Evolutionary conservation across 805 yeast genomes (phyloP), one percentile per base, ranked within the genome.

Genomic region (Jamesozyma hellenica): DNA sequence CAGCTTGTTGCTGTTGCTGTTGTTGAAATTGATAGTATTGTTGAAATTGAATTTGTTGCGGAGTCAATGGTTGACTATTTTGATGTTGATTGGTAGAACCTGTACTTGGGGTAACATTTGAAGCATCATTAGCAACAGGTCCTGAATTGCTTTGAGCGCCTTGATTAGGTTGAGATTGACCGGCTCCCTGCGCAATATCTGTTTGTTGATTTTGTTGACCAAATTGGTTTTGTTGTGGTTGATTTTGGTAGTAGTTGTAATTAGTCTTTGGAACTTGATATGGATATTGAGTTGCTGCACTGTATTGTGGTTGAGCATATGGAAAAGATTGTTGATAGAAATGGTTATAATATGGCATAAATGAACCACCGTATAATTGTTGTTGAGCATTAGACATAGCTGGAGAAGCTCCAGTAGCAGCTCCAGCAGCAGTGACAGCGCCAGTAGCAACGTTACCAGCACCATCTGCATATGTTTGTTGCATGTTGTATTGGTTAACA

Each of bases 311-410:
- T 45, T 59, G 63, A 31, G 53, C 63, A 38, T 58, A 58, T 40
- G 62, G 62, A 57, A 60, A 55, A 13, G 58, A 52, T 46, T 60
- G 62, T 43, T 57, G 62, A 48, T 60, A 58, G 45, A 55, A 58
- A 41, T 56, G 61, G 30, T 53, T 57, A 38, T 59, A 57, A 40
- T 58, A 56, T 40, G 64, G 64, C 61, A 57, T 56, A 43, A 57
- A 58, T 7, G 58, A 51, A 14, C 56, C 58, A 29, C 60, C 60
- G 32, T 58, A 56, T 32, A 53, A 53, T 43, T 51, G 60, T 36
- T 56, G 59, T 39, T 55, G 59, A 32, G 40, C 50, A 15, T 36
- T 25, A 32, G 48, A 29, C 40, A 48, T 19, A 40, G 48, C 35
- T 38, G 48, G 27, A 29, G 43, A 11, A 8, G 35, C 14, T 31